Conservation (phyloP, 179 eudicot genomes). For the Beta macrorhiza region DNA sequence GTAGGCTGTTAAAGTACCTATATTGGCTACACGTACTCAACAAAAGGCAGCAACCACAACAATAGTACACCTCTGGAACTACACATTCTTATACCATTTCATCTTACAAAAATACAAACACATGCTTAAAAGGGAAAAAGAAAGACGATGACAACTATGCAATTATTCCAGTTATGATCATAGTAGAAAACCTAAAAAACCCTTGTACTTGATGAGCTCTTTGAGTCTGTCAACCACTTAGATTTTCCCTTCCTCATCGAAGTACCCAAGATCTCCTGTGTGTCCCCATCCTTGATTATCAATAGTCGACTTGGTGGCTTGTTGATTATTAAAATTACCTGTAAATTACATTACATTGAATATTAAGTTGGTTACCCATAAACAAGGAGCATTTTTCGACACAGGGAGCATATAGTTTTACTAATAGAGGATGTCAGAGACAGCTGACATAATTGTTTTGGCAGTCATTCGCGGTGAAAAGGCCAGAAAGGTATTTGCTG, state of each 20-base stretch:
- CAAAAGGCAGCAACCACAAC: background rate
- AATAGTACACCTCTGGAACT: background rate
- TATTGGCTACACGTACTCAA: background rate
- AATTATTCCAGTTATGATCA: background rate
- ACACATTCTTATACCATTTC: background rate
- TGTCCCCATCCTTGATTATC: slow-evolving; percentile 73
- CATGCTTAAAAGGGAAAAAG: background rate
- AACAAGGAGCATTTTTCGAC: too few relatives aligned
- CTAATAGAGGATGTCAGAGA: too few relatives aligned
- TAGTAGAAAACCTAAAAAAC: slow-evolving; percentile 50
- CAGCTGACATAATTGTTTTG: background rate
- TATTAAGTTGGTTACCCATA: background rate
- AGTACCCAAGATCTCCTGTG: slow-evolving; percentile 78
- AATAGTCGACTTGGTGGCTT: slow-evolving; percentile 59
- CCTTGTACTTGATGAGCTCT: slow-evolving; percentile 82
- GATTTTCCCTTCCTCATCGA: slow-evolving; percentile 63
- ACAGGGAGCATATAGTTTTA: too few relatives aligned
- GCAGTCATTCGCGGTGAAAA: slow-evolving; percentile 89
- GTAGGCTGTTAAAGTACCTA: background rate
- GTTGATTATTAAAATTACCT: slow-evolving; percentile 57
- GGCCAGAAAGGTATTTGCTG: slow-evolving; percentile 68
- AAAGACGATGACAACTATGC: background rate
- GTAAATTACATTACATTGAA: background rate
- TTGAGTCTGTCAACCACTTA: slow-evolving; percentile 71
- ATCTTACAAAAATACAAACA: background rate